Percentiles rank a stretch among this genome's conserved stretches.
These are phyloP conservation scores for Halophytophthora polymorphica DNA, from an alignment of 352 stramenopile species.

Conservation along the genomic window DNA sequence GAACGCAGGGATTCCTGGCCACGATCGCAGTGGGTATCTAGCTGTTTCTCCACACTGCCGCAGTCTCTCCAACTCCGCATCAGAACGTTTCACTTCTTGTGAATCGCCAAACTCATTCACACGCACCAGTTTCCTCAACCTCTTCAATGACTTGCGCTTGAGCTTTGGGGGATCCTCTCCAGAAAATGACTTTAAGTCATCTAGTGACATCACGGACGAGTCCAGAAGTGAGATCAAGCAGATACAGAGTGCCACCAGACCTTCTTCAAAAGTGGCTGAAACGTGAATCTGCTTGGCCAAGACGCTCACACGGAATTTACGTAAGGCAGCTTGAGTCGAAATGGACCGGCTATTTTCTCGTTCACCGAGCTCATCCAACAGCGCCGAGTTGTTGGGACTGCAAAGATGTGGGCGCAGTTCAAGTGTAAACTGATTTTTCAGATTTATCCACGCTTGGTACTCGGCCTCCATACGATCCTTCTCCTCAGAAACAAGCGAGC, in stretches of 20 bases:
- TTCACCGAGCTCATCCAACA: constrained; percentile 50
- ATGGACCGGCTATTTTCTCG: constrained; percentile 47
- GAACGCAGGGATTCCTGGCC: constrained; percentile 44
- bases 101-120: constrained; percentile 54
- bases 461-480: constrained; percentile 26
- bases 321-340: constrained; percentile 26
- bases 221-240: constrained; percentile 52
- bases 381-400: constrained; percentile 56
- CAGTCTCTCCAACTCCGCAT: constrained; percentile 48
- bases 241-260: constrained; percentile 43
- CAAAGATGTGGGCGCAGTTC: constrained; percentile 71
- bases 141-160: constrained; percentile 76
- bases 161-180: constrained; percentile 39
- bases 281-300: constrained; percentile 27
- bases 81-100: constrained; percentile 43
- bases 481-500: constrained; percentile 9
- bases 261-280: constrained; percentile 44
- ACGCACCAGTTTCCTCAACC: constrained; percentile 56
- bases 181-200: constrained; percentile 50
- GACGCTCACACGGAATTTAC: constrained; percentile 25
- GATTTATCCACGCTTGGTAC: constrained; percentile 36
- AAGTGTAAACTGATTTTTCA: constrained; percentile 45
- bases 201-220: constrained; percentile 52
- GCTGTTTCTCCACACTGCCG: constrained; percentile 37
- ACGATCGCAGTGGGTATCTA: constrained; percentile 51